A percentile compares a stretch with the other conserved stretches of the same genome.
These are phyloP conservation scores for Penicillium paxilli DNA, from an alignment of 495 filamentous ascomycete species.

Conservation along the genomic window DNA sequence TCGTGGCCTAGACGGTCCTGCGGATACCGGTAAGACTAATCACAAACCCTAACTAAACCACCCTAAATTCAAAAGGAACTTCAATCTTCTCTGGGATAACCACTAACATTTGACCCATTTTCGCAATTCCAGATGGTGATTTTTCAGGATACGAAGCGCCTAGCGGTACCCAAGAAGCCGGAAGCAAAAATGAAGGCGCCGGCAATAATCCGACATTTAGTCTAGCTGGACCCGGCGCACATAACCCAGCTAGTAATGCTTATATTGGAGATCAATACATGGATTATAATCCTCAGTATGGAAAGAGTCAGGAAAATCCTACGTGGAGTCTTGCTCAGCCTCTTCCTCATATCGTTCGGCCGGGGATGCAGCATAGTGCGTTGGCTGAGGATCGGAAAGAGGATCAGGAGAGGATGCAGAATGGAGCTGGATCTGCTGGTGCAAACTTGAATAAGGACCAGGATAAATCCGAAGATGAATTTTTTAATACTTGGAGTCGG, in stretches of 20 bases:
- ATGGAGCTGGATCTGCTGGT: not conserved
- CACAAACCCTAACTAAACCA: not conserved
- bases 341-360: slow-evolving; percentile 30
- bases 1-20: slow-evolving; percentile 1
- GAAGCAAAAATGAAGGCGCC: slow-evolving; percentile 9
- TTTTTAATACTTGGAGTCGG: slow-evolving; percentile 16
- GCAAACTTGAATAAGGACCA: not conserved
- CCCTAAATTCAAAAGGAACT: slow-evolving; percentile 2
- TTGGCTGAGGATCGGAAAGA: slow-evolving; percentile 5
- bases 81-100: no score
- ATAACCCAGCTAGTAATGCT: slow-evolving; percentile 7
- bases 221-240: slow-evolving; percentile 7
- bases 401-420: not conserved
- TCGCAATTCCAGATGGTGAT: not conserved
- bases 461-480: slow-evolving; percentile 8
- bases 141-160: slow-evolving; percentile 7
- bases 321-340: slow-evolving; percentile 33
- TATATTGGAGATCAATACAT: slow-evolving; percentile 36
- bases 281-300: slow-evolving; percentile 22
- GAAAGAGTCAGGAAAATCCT: slow-evolving; percentile 14
- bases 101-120: not conserved
- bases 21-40: slow-evolving; percentile 2
- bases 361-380: slow-evolving; percentile 19
- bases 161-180: slow-evolving; percentile 15
- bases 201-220: slow-evolving; percentile 14